A percentile compares a stretch with the other conserved stretches of the same genome.
Conservation (phyloP, 225 moss, liverwort and hornwort genomes). For the Physcomitrellopsis africana region DNA sequence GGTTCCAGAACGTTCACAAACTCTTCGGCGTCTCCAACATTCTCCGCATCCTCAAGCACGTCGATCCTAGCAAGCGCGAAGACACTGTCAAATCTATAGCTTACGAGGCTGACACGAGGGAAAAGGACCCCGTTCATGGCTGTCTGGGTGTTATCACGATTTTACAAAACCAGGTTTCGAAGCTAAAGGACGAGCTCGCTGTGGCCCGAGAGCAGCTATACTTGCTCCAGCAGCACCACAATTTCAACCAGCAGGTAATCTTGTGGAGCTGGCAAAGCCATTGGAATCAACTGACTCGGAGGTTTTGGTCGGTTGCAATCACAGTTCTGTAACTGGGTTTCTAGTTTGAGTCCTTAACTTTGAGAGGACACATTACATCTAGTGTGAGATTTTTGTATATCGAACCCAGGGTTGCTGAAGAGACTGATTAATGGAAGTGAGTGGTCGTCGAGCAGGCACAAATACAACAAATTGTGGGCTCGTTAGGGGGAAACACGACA, state of each 20-base stretch:
- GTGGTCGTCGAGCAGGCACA: slow-evolving; percentile 41
- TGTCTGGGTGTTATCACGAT: slow-evolving; percentile 67
- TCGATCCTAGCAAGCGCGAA: slow-evolving; percentile 59
- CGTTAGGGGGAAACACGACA: slow-evolving; percentile 51
- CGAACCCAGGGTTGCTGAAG: not conserved
- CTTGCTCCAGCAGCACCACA: slow-evolving; percentile 51
- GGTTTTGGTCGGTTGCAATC: too few species aligned
- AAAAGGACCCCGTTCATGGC: slow-evolving; percentile 71
- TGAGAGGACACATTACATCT: not conserved
- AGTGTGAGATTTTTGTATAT: not conserved
- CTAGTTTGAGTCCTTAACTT: too few species aligned
- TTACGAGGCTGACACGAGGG: slow-evolving; percentile 70
- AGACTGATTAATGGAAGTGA: too few species aligned
- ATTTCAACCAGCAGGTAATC: slow-evolving; percentile 55
- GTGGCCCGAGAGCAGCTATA: slow-evolving; percentile 54
- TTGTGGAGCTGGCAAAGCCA: not conserved
- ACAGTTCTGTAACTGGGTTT: too few species aligned
- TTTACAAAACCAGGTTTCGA: slow-evolving; percentile 58
- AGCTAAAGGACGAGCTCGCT: slow-evolving; percentile 61
- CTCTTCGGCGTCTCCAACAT: slow-evolving; percentile 75
- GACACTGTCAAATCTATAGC: slow-evolving; percentile 71
- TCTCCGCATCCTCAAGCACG: slow-evolving; percentile 71
- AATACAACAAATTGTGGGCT: slow-evolving; percentile 54
- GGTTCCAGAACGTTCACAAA: slow-evolving; percentile 74
- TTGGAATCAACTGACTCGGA: too few species aligned